Evolutionary conservation across 2,329 filamentous ascomycete genomes (phyloP).

Genomic region (Penicillium decumbens): DNA sequence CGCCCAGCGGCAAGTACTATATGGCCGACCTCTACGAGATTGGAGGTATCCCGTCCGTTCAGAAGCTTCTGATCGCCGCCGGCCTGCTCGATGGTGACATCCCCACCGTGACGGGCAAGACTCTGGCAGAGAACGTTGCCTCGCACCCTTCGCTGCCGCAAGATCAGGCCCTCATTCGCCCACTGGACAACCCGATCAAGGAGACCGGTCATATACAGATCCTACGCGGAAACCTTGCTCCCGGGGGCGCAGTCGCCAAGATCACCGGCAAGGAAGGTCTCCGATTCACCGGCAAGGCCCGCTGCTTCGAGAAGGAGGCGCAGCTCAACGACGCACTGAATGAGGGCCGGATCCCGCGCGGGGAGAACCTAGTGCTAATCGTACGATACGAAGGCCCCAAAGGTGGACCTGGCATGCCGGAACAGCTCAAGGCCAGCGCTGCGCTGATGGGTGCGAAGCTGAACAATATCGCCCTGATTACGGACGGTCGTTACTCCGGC

Average conservation of each 20-base stretch:
- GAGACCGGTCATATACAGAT: constrained; percentile 81
- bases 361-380: constrained; percentile 80
- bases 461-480: constrained; percentile 83
- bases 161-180: constrained; percentile 76
- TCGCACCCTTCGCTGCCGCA: constrained; percentile 71
- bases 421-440: constrained; percentile 81
- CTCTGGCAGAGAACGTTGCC: constrained; percentile 74
- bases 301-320: constrained; percentile 82
- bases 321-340: constrained; percentile 71
- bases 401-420: constrained; percentile 92
- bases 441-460: constrained; percentile 90
- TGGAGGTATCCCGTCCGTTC: constrained; percentile 77
- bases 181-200: constrained; percentile 80
- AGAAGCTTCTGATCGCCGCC: constrained; percentile 76
- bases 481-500: constrained; percentile 83
- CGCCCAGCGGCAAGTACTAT: constrained; percentile 76
- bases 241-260: constrained; percentile 85
- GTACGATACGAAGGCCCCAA: constrained; percentile 93
- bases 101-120: constrained; percentile 77
- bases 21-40: constrained; percentile 86
- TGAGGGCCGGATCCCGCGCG: constrained; percentile 62
- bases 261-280: constrained; percentile 94
- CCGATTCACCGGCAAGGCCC: constrained; percentile 71
- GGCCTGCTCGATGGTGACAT: constrained; percentile 72
- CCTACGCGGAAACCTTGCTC: constrained; percentile 79